A percentile compares a stretch with the other conserved stretches of the same genome.
These are phyloP conservation scores for Dalbergia cultrata DNA, from an alignment of 306 rosid species.

Conservation along the genomic window DNA sequence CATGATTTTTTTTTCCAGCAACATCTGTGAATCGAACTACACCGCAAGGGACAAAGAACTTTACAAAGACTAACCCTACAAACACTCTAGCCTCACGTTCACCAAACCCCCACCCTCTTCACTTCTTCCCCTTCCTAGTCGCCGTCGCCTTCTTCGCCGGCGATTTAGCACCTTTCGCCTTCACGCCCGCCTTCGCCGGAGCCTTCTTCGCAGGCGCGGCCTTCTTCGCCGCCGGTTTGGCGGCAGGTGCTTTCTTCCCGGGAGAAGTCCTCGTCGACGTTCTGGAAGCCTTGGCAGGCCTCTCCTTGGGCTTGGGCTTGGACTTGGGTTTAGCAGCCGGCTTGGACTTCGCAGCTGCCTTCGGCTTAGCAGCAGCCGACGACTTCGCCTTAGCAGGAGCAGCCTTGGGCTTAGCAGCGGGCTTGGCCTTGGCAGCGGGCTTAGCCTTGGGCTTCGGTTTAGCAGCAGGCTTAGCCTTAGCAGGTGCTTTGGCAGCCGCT, in stretches of 20 bases:
- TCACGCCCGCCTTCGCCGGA: conserved; percentile 42
- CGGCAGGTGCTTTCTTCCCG: conserved; percentile 60
- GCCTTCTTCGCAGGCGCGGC: conserved; percentile 57
- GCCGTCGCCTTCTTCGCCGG: conserved; percentile 61
- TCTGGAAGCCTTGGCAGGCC: conserved; percentile 68
- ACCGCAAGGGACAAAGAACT: conserved; percentile 53
- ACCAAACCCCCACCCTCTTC: background rate
- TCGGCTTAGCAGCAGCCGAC: conserved; percentile 40
- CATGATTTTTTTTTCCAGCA: background rate
- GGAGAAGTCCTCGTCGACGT: conserved; percentile 77
- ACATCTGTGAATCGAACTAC: conserved; percentile 44
- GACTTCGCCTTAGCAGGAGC: conserved; percentile 61
- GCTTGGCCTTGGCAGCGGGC: conserved; percentile 57
- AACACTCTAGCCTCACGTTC: conserved; percentile 32
- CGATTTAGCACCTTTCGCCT: conserved; percentile 59
- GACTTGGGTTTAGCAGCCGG: conserved; percentile 43
- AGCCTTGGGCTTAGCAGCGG: conserved; percentile 56
- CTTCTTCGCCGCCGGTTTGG: conserved; percentile 56
- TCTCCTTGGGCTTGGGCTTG: conserved; percentile 61
- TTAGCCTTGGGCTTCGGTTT: conserved; percentile 52
- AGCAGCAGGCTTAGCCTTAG: background rate
- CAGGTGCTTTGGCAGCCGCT: background rate
- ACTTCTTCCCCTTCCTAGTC: conserved; percentile 61
- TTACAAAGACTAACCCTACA: conserved; percentile 79
- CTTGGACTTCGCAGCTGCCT: background rate